These are phyloP conservation scores for Cordyceps farinosa DNA, from an alignment of 2,329 filamentous ascomycete genomes.

Conservation along the genomic window DNA sequence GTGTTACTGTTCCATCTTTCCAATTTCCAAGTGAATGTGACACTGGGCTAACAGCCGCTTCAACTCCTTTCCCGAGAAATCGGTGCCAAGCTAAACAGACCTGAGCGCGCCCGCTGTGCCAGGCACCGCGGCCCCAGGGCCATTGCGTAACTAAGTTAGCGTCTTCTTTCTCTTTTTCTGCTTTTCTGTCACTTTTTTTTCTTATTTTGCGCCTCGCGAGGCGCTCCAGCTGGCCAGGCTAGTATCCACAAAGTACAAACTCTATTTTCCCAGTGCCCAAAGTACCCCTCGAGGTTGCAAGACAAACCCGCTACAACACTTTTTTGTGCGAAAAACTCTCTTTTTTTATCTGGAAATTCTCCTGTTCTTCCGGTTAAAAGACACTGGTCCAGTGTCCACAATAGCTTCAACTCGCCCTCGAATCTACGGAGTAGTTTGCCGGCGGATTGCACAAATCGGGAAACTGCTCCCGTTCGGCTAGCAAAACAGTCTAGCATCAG, in stretches of 20 bases:
- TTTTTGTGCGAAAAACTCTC: not conserved
- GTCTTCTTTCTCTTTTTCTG: not conserved
- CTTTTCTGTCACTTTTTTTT: not conserved
- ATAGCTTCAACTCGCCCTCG: not conserved
- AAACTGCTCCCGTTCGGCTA: not conserved
- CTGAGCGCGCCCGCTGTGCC: not conserved
- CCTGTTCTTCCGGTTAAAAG: not conserved
- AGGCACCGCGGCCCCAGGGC: not conserved
- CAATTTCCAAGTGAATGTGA: not conserved
- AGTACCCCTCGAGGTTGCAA: not conserved
- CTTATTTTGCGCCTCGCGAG: not conserved
- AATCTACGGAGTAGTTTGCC: not conserved
- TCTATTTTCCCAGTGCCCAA: not conserved
- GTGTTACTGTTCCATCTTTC: not conserved
- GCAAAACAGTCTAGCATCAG: not conserved
- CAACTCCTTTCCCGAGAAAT: not conserved
- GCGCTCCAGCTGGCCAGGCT: constrained; percentile 9
- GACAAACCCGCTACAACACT: not conserved
- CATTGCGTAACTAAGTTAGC: not conserved
- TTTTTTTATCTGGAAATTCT: not conserved
- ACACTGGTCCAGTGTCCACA: not conserved
- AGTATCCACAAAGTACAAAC: constrained; percentile 11
- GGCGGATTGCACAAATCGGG: constrained; percentile 1
- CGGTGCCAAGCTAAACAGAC: not conserved
- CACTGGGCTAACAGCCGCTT: not conserved